phyloP scores from a whole-genome alignment of 2,329 filamentous ascomycete species.

The Microdochium nivale region DNA sequence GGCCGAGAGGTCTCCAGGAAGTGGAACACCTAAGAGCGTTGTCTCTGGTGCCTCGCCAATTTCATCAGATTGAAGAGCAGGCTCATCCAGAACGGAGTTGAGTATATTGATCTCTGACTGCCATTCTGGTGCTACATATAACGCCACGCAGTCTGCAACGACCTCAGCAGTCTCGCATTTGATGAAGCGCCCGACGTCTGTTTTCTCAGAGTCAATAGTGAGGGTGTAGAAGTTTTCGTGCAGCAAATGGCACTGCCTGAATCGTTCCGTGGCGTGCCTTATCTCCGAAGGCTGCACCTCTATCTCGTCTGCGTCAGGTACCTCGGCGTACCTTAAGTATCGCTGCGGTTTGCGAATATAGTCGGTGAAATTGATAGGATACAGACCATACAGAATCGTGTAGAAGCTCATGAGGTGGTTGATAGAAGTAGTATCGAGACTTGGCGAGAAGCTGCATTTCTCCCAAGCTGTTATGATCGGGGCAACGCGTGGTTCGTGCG shows the following conservation, averaged over 20 bases:
- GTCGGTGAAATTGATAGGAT: conserved; percentile 79
- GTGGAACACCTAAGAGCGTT: conserved; percentile 30
- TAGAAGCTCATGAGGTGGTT: conserved; percentile 68
- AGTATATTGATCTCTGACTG: conserved; percentile 8
- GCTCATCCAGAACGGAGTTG: conserved; percentile 6
- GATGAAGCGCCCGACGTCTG: conserved; percentile 67
- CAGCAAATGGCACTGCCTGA: conserved; percentile 62
- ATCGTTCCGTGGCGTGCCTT: conserved; percentile 64
- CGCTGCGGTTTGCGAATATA: conserved; percentile 77
- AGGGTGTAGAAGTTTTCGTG: conserved; percentile 80
- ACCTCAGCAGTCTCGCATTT: conserved; percentile 74
- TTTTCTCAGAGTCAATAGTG: conserved; percentile 72
- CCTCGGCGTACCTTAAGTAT: conserved; percentile 66
- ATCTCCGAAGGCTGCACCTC: conserved; percentile 74
- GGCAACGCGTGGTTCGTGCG: conserved; percentile 21
- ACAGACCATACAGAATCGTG: conserved; percentile 74
- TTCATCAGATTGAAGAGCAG: conserved; percentile 10
- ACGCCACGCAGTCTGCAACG: conserved; percentile 67
- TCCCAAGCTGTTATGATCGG: conserved; percentile 48
- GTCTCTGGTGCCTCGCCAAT: conserved; percentile 24
- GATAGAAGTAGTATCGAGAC: conserved; percentile 52
- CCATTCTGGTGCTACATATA: conserved; percentile 35
- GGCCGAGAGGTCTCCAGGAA: conserved; percentile 11
- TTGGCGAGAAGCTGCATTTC: conserved; percentile 50
- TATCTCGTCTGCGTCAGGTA: conserved; percentile 61